A percentile compares a stretch with the other conserved stretches of the same genome.
Conservation (phyloP, 129 eudicot species). For the Flaveria brownii region DNA sequence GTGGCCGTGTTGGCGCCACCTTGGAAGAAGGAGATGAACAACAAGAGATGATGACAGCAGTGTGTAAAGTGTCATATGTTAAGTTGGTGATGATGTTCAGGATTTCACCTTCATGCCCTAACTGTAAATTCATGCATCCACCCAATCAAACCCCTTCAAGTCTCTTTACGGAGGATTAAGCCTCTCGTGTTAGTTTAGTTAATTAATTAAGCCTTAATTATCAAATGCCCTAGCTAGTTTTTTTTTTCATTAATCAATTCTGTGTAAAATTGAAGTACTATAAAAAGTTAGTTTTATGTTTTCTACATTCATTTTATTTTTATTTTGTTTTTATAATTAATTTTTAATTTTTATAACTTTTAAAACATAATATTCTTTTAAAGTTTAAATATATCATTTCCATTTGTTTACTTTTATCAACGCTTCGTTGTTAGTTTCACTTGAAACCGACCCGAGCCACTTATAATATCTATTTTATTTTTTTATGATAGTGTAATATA, state of each 20-base stretch:
- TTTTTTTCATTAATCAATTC: background rate
- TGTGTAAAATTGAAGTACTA: constrained; percentile 28
- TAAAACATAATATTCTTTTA: no score
- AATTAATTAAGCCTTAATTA: constrained; percentile 17
- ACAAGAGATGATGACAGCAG: constrained; percentile 81
- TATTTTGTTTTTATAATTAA: no score
- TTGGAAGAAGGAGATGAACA: constrained; percentile 48
- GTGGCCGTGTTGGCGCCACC: constrained; percentile 42
- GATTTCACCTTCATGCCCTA: constrained; percentile 75
- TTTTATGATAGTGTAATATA: no score
- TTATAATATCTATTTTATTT: no score
- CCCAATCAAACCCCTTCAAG: constrained; percentile 47
- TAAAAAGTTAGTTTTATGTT: constrained; percentile 7
- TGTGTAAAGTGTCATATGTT: constrained; percentile 85
- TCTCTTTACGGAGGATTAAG: constrained; percentile 52
- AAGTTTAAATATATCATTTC: no score
- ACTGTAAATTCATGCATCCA: constrained; percentile 88
- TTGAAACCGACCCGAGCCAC: no score
- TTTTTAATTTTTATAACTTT: no score
- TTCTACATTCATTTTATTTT: no score
- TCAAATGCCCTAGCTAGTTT: background rate
- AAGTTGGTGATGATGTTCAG: constrained; percentile 87
- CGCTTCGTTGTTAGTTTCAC: no score
- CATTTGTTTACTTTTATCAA: no score
- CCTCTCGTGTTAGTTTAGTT: constrained; percentile 50